Base-by-base conservation (phyloP, 129 eudicot genomes). In the Pseudognaphalium luteoalbum region DNA sequence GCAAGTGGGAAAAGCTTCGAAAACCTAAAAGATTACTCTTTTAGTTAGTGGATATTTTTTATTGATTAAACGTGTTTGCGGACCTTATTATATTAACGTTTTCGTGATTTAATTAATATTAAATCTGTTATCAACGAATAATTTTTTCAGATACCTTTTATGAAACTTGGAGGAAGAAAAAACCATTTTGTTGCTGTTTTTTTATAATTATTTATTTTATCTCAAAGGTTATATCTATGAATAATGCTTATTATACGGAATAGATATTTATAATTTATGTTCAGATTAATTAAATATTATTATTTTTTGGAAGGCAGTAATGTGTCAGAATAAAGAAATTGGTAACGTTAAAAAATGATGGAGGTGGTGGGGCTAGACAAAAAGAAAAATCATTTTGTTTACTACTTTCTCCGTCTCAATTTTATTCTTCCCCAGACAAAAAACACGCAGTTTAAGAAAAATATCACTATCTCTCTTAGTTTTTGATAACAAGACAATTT, bases 341-440 rank as follows among this genome's bases (percentile, higher is more conserved):
- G 30, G 2, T 25, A 41, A 62, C 1, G 17, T 28, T 5, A 28
- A 52, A 66, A 66, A 62, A 75, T 59, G 60, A 2, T 6, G 19
- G 10, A 65, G 52, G 56, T 32, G 73, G 63, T 56, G 52, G 65
- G 73, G 66, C 66, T 12, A 50, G 37, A 28, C 15, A 52, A 66
- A 4, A 33, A 16, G 33, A n/a, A 65, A 32, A n/a, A 50, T 7
- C 1, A 7, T 51, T 57, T 58, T 69, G 73, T 77, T n/a, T n/a
- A n/a, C n/a, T n/a, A n/a, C n/a, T n/a, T n/a, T n/a, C n/a, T n/a
- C n/a, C n/a, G n/a, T n/a, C n/a, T n/a, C n/a, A n/a, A n/a, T n/a
- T n/a, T n/a, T n/a, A n/a, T n/a, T n/a, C n/a, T n/a, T n/a, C n/a
- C n/a, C n/a, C n/a, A n/a, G n/a, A n/a, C n/a, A n/a, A n/a, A n/a